Base-by-base conservation (phyloP, 192 early-diverging fungal species). In the Coemansia sp. region DNA sequence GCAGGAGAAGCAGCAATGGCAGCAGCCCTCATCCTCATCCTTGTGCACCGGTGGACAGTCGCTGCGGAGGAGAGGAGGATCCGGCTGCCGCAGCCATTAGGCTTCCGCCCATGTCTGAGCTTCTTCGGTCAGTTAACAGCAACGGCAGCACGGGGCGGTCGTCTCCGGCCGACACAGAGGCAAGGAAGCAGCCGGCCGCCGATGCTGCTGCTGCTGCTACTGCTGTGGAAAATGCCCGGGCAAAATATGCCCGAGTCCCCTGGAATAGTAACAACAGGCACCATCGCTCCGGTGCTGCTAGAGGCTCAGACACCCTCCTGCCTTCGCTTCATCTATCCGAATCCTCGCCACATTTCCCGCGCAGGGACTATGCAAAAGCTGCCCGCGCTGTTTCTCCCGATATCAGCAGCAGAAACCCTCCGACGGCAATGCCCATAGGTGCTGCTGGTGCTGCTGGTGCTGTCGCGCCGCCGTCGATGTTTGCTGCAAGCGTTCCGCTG, bases 31-130 rank as follows among this genome's bases (percentile, higher is more conserved):
- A 25, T 25, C 25, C 25, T 25, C 25, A 25, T 25, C 25, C 25
- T 25, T 25, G 25, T 25, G 25, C 25, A 25, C 25, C 25, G 25
- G 25, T 25, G 25, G 25, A 25, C 25, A 25, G 12, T 48, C 46
- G 46, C 46, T n/a, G 46, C 46, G 12, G n/a, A 2, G 10, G 16
- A 43, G 42, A 39, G 50, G 46, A 20, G 51, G 22, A 63, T 56
- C 16, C 4, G 44, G 54, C 25, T 55, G 44, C 14, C 49, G 55
- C 7, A 54, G 20, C 19, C 11, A 45, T 75, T 39, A 64, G 46
- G 32, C 68, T 81, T 41, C 79, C 79, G 25, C 62, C 79, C 4
- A 70, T 81, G n/a, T 72, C 79, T 0, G 79, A 81, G 61, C 64
- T 81, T 13, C 40, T 81, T 19, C 51, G 32, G 20, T 60, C 70